Evolutionary conservation across 2,329 filamentous ascomycete species (phyloP).

Genomic region (Boeremia exigua): DNA sequence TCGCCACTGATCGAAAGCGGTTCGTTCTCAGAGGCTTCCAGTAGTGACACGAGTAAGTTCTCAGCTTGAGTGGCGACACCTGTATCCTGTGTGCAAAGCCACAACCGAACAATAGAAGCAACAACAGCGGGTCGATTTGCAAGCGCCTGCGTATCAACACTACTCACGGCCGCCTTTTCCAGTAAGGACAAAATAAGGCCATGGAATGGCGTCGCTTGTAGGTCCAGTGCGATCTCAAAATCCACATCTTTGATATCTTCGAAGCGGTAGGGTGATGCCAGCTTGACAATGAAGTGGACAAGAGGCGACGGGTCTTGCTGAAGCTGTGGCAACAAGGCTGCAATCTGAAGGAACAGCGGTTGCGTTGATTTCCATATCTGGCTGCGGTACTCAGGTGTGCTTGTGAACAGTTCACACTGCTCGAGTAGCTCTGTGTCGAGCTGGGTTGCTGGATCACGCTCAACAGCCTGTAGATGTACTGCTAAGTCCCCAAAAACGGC

Average conservation of each 20-base stretch:
- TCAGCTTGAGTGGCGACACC: conserved; percentile 62
- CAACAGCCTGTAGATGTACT: conserved; percentile 54
- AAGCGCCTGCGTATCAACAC: conserved; percentile 63
- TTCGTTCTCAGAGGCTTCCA: conserved; percentile 54
- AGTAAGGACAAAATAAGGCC: conserved; percentile 62
- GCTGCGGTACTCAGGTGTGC: conserved; percentile 39
- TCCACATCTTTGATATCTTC: conserved; percentile 56
- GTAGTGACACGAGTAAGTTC: conserved; percentile 59
- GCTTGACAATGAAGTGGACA: conserved; percentile 59
- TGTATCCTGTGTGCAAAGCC: conserved; percentile 63
- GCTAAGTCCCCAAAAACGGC: conserved; percentile 42
- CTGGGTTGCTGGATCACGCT: conserved; percentile 51
- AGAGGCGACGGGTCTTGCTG: conserved; percentile 65
- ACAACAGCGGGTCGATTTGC: conserved; percentile 63
- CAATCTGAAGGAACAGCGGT: conserved; percentile 54
- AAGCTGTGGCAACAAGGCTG: conserved; percentile 58
- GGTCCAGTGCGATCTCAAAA: conserved; percentile 61
- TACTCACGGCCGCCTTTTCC: conserved; percentile 59
- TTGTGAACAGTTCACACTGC: conserved; percentile 54
- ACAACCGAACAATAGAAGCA: conserved; percentile 61
- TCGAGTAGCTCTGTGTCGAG: conserved; percentile 59
- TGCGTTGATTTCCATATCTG: conserved; percentile 38
- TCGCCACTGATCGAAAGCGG: conserved; percentile 48
- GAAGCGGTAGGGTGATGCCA: conserved; percentile 53
- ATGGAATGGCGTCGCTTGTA: conserved; percentile 59